Base-by-base conservation (phyloP, 192 early-diverging fungal genomes). In the Polychytrium aggregatum region DNA sequence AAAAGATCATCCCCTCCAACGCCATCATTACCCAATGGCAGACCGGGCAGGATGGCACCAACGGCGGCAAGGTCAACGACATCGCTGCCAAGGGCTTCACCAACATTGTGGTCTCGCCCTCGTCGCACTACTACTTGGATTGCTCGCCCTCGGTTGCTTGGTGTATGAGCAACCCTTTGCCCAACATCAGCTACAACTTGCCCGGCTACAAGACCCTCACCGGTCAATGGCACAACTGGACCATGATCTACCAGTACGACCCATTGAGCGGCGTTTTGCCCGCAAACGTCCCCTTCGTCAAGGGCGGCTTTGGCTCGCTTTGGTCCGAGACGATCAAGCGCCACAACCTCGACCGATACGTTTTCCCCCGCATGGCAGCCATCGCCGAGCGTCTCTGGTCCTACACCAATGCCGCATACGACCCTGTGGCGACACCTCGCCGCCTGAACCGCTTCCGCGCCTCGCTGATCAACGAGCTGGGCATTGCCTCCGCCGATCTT, bases 11-110 rank as follows among this genome's bases (percentile, higher is more conserved):
- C 17, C 37, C 27, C 43, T 71, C 81, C 44, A 76, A 58, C 35
- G 70, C 6, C 59, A 84, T 18, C 63, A 82, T 26, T 81, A 88
- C 62, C 67, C 83, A 38, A n/a, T n/a, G n/a, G n/a, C n/a, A n/a
- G n/a, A n/a, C n/a, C n/a, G n/a, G n/a, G n/a, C n/a, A n/a, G n/a
- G n/a, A n/a, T n/a, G 85, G 86, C 82, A 81, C 73, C 27, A 75
- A 80, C 53, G 36, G 68, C 51, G 0, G 47, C 55, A 17, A 37
- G 50, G 27, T 24, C 24, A 11, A 30, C 59, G 26, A 17, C 20
- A 27, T 37, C 25, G 25, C 31, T 8, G 22, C 21, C 13, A 26
- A 31, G 26, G 43, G 52, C n/a, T 62, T 44, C 27, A 21, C 10
- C 14, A 52, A 57, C 0, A 50, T 62, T 44, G 59, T 45, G 22